Percentiles rank a stretch among this genome's conserved stretches.
Conservation (phyloP, 2,329 filamentous ascomycete genomes). For the Apiospora malaysiana region DNA sequence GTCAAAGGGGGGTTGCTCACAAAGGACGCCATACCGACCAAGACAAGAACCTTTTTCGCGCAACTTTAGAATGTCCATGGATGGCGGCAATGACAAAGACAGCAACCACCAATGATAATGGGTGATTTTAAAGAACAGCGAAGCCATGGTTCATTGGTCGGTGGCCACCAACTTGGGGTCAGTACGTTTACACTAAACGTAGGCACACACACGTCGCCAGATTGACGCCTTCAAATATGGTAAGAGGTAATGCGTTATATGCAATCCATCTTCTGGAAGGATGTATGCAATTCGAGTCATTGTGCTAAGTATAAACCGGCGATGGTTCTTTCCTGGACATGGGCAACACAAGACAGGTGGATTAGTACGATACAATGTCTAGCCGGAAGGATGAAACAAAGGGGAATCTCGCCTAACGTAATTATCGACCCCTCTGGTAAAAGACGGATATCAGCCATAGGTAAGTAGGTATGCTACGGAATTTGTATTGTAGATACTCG, state of each 20-base stretch:
- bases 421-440: not conserved
- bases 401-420: not conserved
- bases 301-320: too few relatives aligned
- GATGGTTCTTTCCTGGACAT: too few relatives aligned
- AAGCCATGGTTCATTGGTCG: not conserved
- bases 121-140: not conserved
- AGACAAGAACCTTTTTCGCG: not conserved
- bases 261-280: too few relatives aligned
- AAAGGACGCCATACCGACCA: not conserved
- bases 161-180: not conserved
- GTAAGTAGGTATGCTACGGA: not conserved
- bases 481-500: not conserved
- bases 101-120: not conserved
- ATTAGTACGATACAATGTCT: too few relatives aligned
- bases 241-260: too few relatives aligned
- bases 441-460: not conserved
- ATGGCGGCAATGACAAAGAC: not conserved
- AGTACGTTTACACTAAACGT: not conserved
- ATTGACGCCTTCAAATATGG: too few relatives aligned
- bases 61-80: too few relatives aligned
- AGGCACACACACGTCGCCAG: too few relatives aligned
- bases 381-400: not conserved
- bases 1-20: slow-evolving; percentile 4
- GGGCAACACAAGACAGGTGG: too few relatives aligned
- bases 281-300: too few relatives aligned